Conservation (phyloP, 345 rosid species). For the Hibiscus tridactylites region DNA sequence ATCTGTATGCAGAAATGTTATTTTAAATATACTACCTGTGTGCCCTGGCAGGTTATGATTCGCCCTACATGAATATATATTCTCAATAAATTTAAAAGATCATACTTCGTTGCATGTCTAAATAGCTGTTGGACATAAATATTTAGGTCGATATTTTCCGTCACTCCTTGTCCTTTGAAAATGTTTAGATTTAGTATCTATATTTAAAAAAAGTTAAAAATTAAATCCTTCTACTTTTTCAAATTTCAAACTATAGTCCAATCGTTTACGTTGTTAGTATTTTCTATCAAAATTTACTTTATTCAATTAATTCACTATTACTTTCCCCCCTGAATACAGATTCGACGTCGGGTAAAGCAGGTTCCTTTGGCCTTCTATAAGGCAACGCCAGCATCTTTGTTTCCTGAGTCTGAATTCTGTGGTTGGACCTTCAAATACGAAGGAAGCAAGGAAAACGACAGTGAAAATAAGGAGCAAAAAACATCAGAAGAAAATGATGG, state of each 20-base stretch:
- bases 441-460: constrained; percentile 11
- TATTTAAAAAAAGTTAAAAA: background rate
- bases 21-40: background rate
- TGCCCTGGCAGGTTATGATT: no score
- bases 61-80: no score
- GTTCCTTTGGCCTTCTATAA: constrained; percentile 80
- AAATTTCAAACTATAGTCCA: background rate
- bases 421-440: constrained; percentile 66
- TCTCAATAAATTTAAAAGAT: no score
- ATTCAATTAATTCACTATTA: background rate
- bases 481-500: constrained; percentile 10
- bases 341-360: constrained; percentile 77
- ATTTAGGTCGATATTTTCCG: no score
- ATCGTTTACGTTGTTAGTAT: background rate
- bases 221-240: background rate
- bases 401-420: constrained; percentile 61
- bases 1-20: background rate
- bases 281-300: no score
- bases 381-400: constrained; percentile 51
- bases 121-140: no score
- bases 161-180: no score
- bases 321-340: constrained; percentile 24
- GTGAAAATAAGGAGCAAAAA: background rate
- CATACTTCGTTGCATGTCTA: no score
- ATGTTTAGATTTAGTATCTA: background rate